These are phyloP conservation scores for Paramecium sonneborni DNA, from an alignment of 73 alveolate species.

Conservation along the genomic window DNA sequence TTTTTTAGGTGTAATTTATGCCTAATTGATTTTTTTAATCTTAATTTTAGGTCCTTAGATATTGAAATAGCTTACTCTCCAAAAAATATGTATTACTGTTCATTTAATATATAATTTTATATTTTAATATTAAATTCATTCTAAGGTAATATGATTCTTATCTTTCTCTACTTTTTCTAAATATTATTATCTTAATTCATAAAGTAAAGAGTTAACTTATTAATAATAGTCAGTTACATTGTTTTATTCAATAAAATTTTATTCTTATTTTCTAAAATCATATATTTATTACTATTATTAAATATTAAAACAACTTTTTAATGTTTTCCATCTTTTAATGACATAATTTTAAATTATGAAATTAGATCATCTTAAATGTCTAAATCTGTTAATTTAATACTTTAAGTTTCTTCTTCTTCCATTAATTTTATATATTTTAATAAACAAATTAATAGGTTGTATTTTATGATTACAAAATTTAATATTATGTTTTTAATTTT, in stretches of 20 bases:
- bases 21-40: background rate
- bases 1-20: background rate
- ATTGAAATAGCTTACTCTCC: background rate
- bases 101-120: background rate
- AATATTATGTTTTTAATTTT: too few species aligned
- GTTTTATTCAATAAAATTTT: background rate
- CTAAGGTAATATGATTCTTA: background rate
- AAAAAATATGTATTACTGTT: background rate
- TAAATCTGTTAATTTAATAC: background rate
- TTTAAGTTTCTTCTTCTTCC: constrained; percentile 9
- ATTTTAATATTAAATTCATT: background rate
- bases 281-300: background rate
- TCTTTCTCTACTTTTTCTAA: background rate
- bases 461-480: background rate
- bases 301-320: background rate
- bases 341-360: background rate
- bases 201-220: background rate
- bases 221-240: background rate
- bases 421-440: background rate
- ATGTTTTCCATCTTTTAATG: background rate
- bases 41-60: background rate
- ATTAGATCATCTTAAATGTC: background rate
- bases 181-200: background rate
- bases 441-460: background rate
- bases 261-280: background rate